A percentile compares a stretch with the other conserved stretches of the same genome.
These are phyloP conservation scores for Coccomyxa sp. DNA, from an alignment of 139 green algal genomes.

Conservation along the genomic window DNA sequence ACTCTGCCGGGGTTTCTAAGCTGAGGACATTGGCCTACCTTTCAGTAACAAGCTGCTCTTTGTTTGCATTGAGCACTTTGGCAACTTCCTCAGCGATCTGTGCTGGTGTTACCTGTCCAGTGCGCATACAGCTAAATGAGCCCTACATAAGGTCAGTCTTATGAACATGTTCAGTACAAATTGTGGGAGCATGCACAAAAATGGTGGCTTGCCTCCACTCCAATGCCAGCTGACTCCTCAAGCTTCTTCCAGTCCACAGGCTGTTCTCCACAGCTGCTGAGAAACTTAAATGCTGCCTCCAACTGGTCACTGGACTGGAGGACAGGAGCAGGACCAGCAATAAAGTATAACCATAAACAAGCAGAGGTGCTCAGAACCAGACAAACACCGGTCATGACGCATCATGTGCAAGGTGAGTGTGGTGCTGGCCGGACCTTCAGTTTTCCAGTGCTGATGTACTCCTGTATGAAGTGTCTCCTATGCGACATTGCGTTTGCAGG, in stretches of 20 bases:
- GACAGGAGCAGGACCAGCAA: neutral
- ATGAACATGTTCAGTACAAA: neutral
- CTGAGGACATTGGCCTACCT: neutral
- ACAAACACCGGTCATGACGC: neutral
- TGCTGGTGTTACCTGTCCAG: no score
- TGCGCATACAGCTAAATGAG: no score
- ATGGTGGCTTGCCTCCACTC: slow-evolving; percentile 58
- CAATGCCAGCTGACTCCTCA: slow-evolving; percentile 71
- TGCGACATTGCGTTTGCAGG: neutral
- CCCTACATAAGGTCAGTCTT: no score
- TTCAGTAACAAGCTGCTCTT: neutral
- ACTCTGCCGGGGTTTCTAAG: neutral
- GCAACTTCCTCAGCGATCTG: neutral
- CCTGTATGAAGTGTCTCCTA: neutral
- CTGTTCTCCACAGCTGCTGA: slow-evolving; percentile 55
- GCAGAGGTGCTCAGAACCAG: neutral
- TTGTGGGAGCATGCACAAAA: neutral
- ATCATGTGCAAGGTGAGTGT: neutral
- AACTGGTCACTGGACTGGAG: slow-evolving; percentile 53
- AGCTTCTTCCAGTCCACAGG: slow-evolving; percentile 47
- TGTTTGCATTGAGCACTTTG: neutral
- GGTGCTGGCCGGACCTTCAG: neutral
- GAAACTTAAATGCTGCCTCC: slow-evolving; percentile 76
- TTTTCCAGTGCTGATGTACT: neutral
- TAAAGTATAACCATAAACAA: neutral